Evolutionary conservation across 805 yeast species (phyloP).

Genomic region (Scheffersomyces coipomensis): DNA sequence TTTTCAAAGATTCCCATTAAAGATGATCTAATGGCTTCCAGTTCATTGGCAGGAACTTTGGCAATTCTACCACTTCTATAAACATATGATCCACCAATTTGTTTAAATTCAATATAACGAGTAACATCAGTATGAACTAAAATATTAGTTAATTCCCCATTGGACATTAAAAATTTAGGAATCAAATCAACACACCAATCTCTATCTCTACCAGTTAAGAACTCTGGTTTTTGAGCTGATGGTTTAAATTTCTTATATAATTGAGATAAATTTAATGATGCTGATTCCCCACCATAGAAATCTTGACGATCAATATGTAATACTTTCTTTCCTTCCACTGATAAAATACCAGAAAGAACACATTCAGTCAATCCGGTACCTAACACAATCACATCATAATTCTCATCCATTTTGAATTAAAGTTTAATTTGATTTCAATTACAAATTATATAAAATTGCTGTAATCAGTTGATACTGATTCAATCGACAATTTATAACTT

Average conservation of each 20-base stretch:
- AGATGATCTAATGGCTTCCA: constrained; percentile 88
- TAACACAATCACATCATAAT: constrained; percentile 93
- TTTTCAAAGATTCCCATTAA: constrained; percentile 96
- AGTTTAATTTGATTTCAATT: too few relatives aligned
- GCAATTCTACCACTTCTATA: constrained; percentile 87
- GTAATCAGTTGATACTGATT: too few relatives aligned
- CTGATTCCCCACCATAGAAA: constrained; percentile 93
- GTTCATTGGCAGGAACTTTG: constrained; percentile 89
- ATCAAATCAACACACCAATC: constrained; percentile 98
- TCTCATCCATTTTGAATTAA: constrained; percentile 87
- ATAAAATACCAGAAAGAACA: constrained; percentile 85
- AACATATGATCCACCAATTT: constrained; percentile 93
- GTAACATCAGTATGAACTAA: constrained; percentile 95
- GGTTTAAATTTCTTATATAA: constrained; percentile 85
- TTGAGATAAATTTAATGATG: constrained; percentile 72
- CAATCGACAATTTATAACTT: too few relatives aligned
- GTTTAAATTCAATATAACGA: constrained; percentile 92
- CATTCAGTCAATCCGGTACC: constrained; percentile 98
- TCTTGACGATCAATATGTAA: constrained; percentile 95
- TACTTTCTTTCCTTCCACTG: constrained; percentile 98
- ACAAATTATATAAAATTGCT: too few relatives aligned
- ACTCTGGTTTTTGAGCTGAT: constrained; percentile 59
- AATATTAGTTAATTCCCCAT: constrained; percentile 95
- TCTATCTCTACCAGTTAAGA: constrained; percentile 81
- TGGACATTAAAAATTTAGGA: constrained; percentile 96